Evolutionary conservation across 1,284 basidiomycete genomes (phyloP), one percentile per base, ranked within the genome.

Genomic region (Malassezia yamatoensis): DNA sequence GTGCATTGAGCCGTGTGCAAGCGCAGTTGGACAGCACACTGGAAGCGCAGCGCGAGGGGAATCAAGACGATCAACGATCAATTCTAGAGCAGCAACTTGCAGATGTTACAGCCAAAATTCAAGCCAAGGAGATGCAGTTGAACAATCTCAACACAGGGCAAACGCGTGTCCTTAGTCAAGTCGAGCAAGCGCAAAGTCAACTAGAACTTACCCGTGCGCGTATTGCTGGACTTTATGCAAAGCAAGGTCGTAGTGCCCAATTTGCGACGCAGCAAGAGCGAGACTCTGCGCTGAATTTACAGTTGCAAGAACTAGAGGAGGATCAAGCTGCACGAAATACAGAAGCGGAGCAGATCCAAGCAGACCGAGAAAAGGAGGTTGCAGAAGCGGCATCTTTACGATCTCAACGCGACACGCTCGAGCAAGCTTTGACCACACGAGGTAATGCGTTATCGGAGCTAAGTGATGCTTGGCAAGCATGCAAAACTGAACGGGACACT

Each of bases 11-110:
- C 24, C 62, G 65, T 32, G 66, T 70, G 87, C 89, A 7, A 85
- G 93, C 74, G 78, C 94, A 40, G 82, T 88, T 70, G 88, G 66
- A 74, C 43, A 62, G 88, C 64, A 78, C 83, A n/a, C 82, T 96
- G 42, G 80, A 81, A 8, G 93, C 96, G 71, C 81, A 91, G 32
- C 81, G 81, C 33, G 80, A 83, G 6, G 60, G 53, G 9, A 58
- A 55, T 11, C 65, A 67, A 37, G 53, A 54, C 35, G 64, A 60
- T 15, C 59, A 13, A 43, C 67, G 68, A 12, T 64, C 69, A 12
- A 66, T 71, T 20, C 78, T 88, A 5, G 80, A 85, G 59, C 72
- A 76, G 12, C 88, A 94, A 68, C 79, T 94, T 11, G 76, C 77
- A 7, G 69, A 77, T 15, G 70, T 91, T 20, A 81, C 84, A 50